phyloP scores from a whole-genome alignment of 2,329 filamentous ascomycete species.

The Ophiostoma quercus region DNA sequence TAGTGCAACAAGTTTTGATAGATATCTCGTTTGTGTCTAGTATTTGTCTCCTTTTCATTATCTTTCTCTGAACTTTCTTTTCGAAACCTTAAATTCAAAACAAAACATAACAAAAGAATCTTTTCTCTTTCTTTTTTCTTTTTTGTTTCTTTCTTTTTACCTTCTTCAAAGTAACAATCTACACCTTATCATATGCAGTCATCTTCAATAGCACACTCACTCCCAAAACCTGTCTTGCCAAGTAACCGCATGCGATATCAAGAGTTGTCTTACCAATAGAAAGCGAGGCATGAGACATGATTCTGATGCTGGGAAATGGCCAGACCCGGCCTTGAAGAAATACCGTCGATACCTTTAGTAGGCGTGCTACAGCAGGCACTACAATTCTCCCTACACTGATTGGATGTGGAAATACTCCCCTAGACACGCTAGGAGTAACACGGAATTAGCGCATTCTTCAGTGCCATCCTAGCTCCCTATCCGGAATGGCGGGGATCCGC shows the following conservation, averaged over 20 bases:
- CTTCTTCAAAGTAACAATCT: background rate
- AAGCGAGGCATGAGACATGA: background rate
- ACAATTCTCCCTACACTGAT: background rate
- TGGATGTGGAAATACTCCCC: slow-evolving; percentile 5
- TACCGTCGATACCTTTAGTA: background rate
- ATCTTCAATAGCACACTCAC: background rate
- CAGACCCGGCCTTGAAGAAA: background rate
- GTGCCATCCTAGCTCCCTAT: background rate
- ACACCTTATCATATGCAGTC: background rate
- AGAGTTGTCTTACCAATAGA: background rate
- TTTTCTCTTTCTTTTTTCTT: background rate
- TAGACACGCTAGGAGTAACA: background rate
- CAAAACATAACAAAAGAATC: too few species aligned
- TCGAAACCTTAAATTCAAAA: too few species aligned
- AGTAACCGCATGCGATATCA: slow-evolving; percentile 1
- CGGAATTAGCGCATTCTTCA: background rate
- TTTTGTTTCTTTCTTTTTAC: background rate
- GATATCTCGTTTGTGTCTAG: background rate
- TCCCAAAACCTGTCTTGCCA: background rate
- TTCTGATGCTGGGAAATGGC: background rate
- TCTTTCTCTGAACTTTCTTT: too few species aligned
- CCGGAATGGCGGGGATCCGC: background rate
- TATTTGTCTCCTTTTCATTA: too few species aligned
- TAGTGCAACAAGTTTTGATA: too few species aligned
- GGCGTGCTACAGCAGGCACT: background rate